A percentile compares a stretch with the other conserved stretches of the same genome.
phyloP scores from a whole-genome alignment of 306 rosid species.

The Carpinus viminea region DNA sequence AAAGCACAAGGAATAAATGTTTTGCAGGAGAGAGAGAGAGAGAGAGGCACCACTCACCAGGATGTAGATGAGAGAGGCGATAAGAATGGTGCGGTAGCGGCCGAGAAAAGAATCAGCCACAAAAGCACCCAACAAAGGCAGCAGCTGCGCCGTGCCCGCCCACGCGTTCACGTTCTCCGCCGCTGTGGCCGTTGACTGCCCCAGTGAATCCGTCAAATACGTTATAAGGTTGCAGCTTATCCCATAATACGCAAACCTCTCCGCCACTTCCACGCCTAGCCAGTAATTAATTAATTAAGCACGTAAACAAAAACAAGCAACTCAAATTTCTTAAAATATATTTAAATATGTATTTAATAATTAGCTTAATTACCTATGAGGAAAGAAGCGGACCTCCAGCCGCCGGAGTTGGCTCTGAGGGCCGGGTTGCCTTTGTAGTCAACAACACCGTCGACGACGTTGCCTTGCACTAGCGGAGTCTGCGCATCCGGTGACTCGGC shows the following conservation, averaged over 20 bases:
- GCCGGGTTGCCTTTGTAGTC: constrained; percentile 31
- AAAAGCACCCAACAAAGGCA: constrained; percentile 45
- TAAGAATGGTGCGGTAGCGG: constrained; percentile 39
- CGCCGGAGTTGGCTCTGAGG: constrained; percentile 34
- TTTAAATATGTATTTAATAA: too few relatives aligned
- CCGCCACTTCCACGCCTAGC: constrained; percentile 49
- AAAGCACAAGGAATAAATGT: too few relatives aligned
- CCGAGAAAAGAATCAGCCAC: constrained; percentile 49
- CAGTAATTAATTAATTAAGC: too few relatives aligned
- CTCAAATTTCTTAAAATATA: too few relatives aligned
- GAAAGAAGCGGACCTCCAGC: constrained; percentile 50
- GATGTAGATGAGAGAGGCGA: constrained; percentile 40
- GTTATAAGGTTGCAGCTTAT: constrained; percentile 40
- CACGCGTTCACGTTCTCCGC: constrained; percentile 41
- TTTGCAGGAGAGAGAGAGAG: too few relatives aligned
- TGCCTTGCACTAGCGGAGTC: neutral
- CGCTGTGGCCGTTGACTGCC: constrained; percentile 42
- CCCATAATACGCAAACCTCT: constrained; percentile 49
- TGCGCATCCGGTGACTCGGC: neutral
- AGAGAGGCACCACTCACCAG: constrained; percentile 27
- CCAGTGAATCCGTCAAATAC: constrained; percentile 42
- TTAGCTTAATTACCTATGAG: constrained; percentile 15
- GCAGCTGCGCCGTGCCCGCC: constrained; percentile 39
- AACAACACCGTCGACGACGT: constrained; percentile 35
- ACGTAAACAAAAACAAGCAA: too few relatives aligned